Base-by-base conservation (phyloP, 495 filamentous ascomycete species). In the Aspergillus mulundensis region DNA sequence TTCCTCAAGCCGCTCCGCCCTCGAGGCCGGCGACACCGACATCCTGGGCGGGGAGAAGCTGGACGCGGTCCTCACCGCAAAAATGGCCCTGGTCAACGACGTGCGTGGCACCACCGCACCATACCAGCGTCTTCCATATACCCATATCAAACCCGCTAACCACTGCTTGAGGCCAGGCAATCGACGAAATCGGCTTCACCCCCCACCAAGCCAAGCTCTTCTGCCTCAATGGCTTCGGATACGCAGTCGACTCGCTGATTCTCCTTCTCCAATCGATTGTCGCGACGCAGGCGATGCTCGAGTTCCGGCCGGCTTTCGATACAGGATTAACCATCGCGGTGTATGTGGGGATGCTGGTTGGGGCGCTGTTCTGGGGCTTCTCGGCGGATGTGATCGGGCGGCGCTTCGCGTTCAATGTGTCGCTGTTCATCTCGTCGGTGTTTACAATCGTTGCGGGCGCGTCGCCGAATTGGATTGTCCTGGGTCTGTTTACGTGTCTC, bases 101-200 rank as follows among this genome's bases (percentile, higher is more conserved):
- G 85, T 86, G 61, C 72, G 79, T 71, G 43, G n/a, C n/a, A n/a
- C n/a, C n/a, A n/a, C n/a, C n/a, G n/a, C n/a, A n/a, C n/a, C n/a
- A n/a, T n/a, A n/a, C n/a, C n/a, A n/a, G n/a, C n/a, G n/a, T n/a
- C n/a, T n/a, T n/a, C n/a, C n/a, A n/a, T n/a, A n/a, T n/a, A n/a
- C n/a, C n/a, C n/a, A n/a, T n/a, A n/a, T n/a, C 3, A n/a, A 45
- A 48, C 25, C 42, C 7, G 42, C 42, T 21, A n/a, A n/a, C n/a
- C n/a, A n/a, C n/a, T n/a, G n/a, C n/a, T n/a, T n/a, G n/a, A n/a
- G n/a, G n/a, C n/a, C 28, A 86, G 84, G 77, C 85, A 3, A 88
- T 90, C 56, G 84, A 90, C 63, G 82, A 88, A 59, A 88, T 90
- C 61, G 85, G 87, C 8, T 86, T 84, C 68, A 88, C 85, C 0